Percentiles rank a stretch among this genome's conserved stretches.
Evolutionary conservation across 306 rosid genomes (phyloP).

Genomic region (Vicia villosa): DNA sequence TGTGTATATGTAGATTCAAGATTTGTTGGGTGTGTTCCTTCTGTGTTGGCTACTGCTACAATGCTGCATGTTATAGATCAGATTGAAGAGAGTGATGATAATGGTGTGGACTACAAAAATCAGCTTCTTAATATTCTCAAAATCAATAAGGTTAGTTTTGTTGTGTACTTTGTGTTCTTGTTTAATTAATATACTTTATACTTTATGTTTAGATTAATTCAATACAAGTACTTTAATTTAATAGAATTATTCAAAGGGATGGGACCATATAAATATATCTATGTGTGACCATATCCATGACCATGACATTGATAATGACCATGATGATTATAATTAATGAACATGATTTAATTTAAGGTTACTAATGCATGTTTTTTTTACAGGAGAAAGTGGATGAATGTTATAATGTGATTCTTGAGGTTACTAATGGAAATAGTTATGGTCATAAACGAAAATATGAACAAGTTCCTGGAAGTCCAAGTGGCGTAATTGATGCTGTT

Average conservation of each 20-base stretch:
- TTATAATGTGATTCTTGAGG: slow-evolving; percentile 49
- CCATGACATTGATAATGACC: slow-evolving; percentile 11
- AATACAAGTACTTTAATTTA: neutral
- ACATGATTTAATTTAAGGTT: neutral
- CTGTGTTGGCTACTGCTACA: slow-evolving; percentile 89
- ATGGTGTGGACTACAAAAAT: slow-evolving; percentile 56
- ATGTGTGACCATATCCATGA: neutral
- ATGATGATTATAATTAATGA: slow-evolving; percentile 26
- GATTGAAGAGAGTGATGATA: slow-evolving; percentile 63
- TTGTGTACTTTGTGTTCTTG: neutral
- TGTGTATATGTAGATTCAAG: slow-evolving; percentile 59
- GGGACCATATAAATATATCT: neutral
- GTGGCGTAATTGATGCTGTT: slow-evolving; percentile 66
- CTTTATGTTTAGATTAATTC: neutral
- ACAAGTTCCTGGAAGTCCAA: slow-evolving; percentile 68
- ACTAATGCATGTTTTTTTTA: neutral
- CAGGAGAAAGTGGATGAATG: slow-evolving; percentile 91
- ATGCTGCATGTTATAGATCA: slow-evolving; percentile 77
- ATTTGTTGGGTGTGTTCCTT: slow-evolving; percentile 78
- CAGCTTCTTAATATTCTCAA: slow-evolving; percentile 77
- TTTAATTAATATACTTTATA: neutral
- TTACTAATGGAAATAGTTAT: slow-evolving; percentile 35
- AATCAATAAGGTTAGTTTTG: slow-evolving; percentile 59
- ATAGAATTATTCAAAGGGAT: slow-evolving; percentile 6
- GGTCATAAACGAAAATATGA: slow-evolving; percentile 59